phyloP scores from a whole-genome alignment of 2,329 filamentous ascomycete species.

The Dactylella cylindrospora region DNA sequence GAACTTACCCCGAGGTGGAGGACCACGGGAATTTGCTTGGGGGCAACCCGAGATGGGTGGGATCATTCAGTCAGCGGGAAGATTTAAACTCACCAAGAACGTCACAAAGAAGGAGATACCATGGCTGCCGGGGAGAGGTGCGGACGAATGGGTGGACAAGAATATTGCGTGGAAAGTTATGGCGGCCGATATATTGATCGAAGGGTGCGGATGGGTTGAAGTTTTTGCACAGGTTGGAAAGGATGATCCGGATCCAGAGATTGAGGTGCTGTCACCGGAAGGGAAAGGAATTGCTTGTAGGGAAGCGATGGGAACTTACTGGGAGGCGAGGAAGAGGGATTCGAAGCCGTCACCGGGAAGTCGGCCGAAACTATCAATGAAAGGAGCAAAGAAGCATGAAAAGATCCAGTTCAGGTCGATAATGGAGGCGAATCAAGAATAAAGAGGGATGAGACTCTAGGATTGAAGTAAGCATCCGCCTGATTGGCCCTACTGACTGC shows the following conservation, averaged over 20 bases:
- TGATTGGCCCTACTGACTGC: too few relatives aligned
- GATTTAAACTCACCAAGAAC: constrained; percentile 74
- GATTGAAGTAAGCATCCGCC: too few relatives aligned
- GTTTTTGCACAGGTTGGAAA: constrained; percentile 76
- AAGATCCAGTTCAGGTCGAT: constrained; percentile 20
- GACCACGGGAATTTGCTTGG: constrained; percentile 7
- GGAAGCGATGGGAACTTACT: constrained; percentile 46
- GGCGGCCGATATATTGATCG: constrained; percentile 80
- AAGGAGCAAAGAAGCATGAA: constrained; percentile 49
- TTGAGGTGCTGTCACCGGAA: constrained; percentile 45
- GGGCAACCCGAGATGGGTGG: constrained; percentile 1
- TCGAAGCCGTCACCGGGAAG: constrained; percentile 28
- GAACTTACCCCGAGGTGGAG: neutral
- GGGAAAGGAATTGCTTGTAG: constrained; percentile 38
- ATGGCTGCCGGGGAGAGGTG: constrained; percentile 61
- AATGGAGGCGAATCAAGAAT: constrained; percentile 38
- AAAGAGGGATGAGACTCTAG: too few relatives aligned
- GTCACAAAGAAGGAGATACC: constrained; percentile 77
- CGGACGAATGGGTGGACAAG: constrained; percentile 65
- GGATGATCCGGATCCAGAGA: constrained; percentile 54
- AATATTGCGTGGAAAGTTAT: constrained; percentile 77
- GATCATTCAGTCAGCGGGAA: constrained; percentile 63
- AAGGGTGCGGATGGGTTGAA: constrained; percentile 93
- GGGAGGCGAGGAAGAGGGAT: constrained; percentile 37
- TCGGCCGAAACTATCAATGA: constrained; percentile 27